Evolutionary conservation across 306 rosid genomes (phyloP), one percentile per base, ranked within the genome.

Genomic region (Prosopis cineraria): DNA sequence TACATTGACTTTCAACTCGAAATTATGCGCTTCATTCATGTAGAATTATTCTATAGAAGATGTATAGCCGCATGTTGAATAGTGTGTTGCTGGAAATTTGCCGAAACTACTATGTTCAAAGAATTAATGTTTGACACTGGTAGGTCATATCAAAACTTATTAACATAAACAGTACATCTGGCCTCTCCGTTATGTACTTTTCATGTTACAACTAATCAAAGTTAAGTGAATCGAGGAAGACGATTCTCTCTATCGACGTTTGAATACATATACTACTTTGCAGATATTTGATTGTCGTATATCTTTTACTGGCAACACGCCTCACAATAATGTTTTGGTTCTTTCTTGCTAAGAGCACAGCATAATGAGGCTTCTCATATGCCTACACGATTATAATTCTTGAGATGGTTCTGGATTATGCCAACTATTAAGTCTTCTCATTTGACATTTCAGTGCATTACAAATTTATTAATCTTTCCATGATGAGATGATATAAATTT

Each of bases 401-500:
- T 58, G 62, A 16, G 47, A 63, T 74, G 24, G 22, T 12, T 64
- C 48, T 40, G n/a, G 48, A 70, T 41, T 41, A 36, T 25, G 59
- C 31, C 17, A 70, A 41, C 17, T 25, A 40, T 64, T 24, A 33
- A 16, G 17, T 73, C 3, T 24, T 60, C 67, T 62, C 17, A 36
- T 29, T 74, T 68, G 44, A 4, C 33, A 65, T 68, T 43, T n/a
- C 36, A n/a, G 14, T 65, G 53, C 25, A 10, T 43, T 70, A 70
- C 3, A 7, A 5, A 34, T 20, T 13, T 70, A 13, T 48, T 5
- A 10, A 37, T 68, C 39, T 7, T 71, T 66, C 0, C 60, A 27
- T 58, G 33, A 73, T 8, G 37, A 36, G 60, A 44, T 37, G 24
- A 53, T 83, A 27, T 29, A 53, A 79, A 79, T 79, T 60, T 68